Evolutionary conservation across 148 eudicot species (phyloP).

Genomic region (Talinum fruticosum): DNA sequence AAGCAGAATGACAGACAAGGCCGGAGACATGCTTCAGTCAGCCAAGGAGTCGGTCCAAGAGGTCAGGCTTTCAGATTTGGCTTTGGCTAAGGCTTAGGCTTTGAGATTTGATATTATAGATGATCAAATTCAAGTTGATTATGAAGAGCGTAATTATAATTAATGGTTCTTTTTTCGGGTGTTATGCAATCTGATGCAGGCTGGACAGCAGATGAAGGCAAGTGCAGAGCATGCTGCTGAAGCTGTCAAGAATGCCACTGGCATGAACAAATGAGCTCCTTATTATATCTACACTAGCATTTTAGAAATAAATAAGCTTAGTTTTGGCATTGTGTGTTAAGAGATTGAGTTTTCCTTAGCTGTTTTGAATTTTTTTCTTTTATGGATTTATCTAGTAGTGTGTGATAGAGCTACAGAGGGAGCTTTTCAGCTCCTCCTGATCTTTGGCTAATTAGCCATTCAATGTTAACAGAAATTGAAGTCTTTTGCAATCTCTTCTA

Average conservation of each 20-base stretch:
- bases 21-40: slow-evolving; percentile 34
- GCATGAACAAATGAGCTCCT: slow-evolving; percentile 44
- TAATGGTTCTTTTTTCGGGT: background rate
- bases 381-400: background rate
- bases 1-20: slow-evolving; percentile 31
- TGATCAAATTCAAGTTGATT: background rate
- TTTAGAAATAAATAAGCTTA: slow-evolving; percentile 2
- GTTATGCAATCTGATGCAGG: slow-evolving; percentile 27
- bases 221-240: slow-evolving; percentile 44
- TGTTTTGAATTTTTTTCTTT: background rate
- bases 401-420: slow-evolving; percentile 13
- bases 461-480: background rate
- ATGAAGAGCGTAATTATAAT: background rate
- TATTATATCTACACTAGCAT: background rate
- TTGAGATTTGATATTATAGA: background rate
- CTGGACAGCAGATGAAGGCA: slow-evolving; percentile 42
- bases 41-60: slow-evolving; percentile 41
- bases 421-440: slow-evolving; percentile 24
- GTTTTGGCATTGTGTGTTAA: background rate
- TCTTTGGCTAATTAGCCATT: slow-evolving; percentile 14
- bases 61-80: slow-evolving; percentile 16
- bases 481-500: background rate
- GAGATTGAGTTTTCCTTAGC: background rate
- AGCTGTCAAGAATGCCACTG: slow-evolving; percentile 49
- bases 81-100: background rate